These are phyloP conservation scores for Insectozyma bohioensis DNA, from an alignment of 1,139 yeast genomes.

Conservation along the genomic window DNA sequence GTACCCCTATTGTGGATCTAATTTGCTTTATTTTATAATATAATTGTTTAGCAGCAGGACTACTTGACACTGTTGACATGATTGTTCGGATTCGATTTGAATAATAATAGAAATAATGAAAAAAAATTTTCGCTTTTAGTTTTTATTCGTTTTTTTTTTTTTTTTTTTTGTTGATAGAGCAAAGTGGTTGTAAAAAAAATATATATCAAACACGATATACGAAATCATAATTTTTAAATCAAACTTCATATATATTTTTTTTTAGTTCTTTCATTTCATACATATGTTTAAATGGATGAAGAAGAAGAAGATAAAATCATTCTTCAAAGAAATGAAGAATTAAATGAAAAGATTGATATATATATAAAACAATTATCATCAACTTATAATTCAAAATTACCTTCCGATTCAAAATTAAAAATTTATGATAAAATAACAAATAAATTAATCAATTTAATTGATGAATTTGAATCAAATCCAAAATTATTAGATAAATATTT, in stretches of 20 bases:
- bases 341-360: slow-evolving; percentile 17
- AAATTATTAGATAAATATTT: slow-evolving; percentile 47
- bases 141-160: too few relatives aligned
- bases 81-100: too few relatives aligned
- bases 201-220: too few relatives aligned
- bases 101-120: too few relatives aligned
- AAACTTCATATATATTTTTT: too few relatives aligned
- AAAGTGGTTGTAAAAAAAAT: too few relatives aligned
- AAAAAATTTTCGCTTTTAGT: too few relatives aligned
- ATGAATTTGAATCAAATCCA: slow-evolving; percentile 59
- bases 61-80: not conserved
- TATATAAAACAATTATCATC: slow-evolving; percentile 4
- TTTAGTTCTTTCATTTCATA: too few relatives aligned
- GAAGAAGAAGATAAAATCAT: slow-evolving; percentile 16
- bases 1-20: slow-evolving; percentile 84
- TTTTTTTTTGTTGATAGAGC: too few relatives aligned
- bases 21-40: slow-evolving; percentile 68
- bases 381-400: not conserved
- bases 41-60: too few relatives aligned
- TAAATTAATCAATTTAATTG: slow-evolving; percentile 18
- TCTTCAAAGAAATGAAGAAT: slow-evolving; percentile 19
- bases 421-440: slow-evolving; percentile 2
- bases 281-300: slow-evolving; percentile 24
- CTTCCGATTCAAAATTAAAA: slow-evolving; percentile 2
- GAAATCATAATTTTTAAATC: too few relatives aligned